Percentiles rank a stretch among this genome's conserved stretches.
phyloP scores from a whole-genome alignment of 1,139 yeast genomes.

The Zygoascus meyerae region DNA sequence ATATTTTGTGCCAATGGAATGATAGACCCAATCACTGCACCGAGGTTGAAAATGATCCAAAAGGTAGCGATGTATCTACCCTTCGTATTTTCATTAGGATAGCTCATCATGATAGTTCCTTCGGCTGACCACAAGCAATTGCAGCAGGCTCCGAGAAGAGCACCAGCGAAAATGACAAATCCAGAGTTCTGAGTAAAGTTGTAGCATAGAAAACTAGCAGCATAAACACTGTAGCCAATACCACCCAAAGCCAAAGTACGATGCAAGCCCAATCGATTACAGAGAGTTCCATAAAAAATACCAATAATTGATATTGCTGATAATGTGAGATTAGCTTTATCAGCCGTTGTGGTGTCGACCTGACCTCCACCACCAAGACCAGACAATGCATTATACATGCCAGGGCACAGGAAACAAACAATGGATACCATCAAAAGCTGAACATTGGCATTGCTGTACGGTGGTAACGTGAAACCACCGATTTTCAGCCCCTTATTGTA shows the following conservation, averaged over 20 bases:
- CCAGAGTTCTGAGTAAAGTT: conserved; percentile 47
- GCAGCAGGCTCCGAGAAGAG: conserved; percentile 54
- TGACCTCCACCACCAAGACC: conserved; percentile 51
- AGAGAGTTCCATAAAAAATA: conserved; percentile 54
- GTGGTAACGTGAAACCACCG: conserved; percentile 2
- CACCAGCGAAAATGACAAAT: conserved; percentile 55
- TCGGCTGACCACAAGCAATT: conserved; percentile 57
- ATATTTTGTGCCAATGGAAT: conserved; percentile 17
- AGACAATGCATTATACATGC: conserved; percentile 50
- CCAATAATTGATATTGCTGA: conserved; percentile 50
- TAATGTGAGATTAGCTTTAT: conserved; percentile 48
- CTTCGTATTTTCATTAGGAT: conserved; percentile 48
- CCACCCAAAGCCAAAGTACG: conserved; percentile 50
- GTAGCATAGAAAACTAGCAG: conserved; percentile 48
- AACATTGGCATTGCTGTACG: conserved; percentile 19
- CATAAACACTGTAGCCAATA: conserved; percentile 50
- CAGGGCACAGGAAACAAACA: conserved; percentile 35
- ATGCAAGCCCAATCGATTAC: conserved; percentile 48
- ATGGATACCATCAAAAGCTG: conserved; percentile 28
- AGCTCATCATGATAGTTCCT: conserved; percentile 50
- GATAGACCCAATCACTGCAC: conserved; percentile 42
- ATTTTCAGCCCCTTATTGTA: conserved; percentile 7
- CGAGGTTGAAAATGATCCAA: conserved; percentile 58
- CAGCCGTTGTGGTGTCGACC: conserved; percentile 32
- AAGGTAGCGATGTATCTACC: conserved; percentile 49